Evolutionary conservation across 2,329 filamentous ascomycete genomes (phyloP).

Genomic region (Fusarium buharicum): DNA sequence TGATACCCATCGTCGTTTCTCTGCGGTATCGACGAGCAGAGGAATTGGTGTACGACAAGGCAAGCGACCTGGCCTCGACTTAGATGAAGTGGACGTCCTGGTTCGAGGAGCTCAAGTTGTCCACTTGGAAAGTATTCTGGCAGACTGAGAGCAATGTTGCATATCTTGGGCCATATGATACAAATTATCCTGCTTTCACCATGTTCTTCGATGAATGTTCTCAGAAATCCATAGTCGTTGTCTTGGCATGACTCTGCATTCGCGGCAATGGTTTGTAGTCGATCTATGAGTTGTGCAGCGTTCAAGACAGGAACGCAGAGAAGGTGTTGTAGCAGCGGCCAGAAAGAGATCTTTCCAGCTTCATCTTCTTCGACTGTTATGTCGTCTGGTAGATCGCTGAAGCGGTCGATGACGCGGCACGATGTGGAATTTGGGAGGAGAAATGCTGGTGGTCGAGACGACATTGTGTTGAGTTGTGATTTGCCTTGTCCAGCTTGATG

Average conservation of each 20-base stretch:
- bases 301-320: conserved; percentile 23
- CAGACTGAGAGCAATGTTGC: conserved; percentile 35
- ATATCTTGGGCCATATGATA: conserved; percentile 41
- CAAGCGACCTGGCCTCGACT: conserved; percentile 45
- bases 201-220: background rate
- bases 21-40: conserved; percentile 43
- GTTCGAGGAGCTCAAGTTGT: conserved; percentile 29
- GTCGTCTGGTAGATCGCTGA: conserved; percentile 43
- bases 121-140: conserved; percentile 36
- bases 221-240: conserved; percentile 41
- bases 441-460: conserved; percentile 22
- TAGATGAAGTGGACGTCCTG: conserved; percentile 28
- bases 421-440: conserved; percentile 35
- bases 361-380: conserved; percentile 36
- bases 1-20: conserved; percentile 43
- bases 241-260: conserved; percentile 30
- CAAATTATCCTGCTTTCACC: conserved; percentile 14
- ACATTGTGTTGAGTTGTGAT: conserved; percentile 7
- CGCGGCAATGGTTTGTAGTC: conserved; percentile 46
- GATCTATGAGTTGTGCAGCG: conserved; percentile 37
- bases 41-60: conserved; percentile 49
- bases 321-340: conserved; percentile 43
- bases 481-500: too few species aligned
- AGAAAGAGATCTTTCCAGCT: conserved; percentile 40
- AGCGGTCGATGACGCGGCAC: conserved; percentile 46